A percentile compares a stretch with the other conserved stretches of the same genome.
Evolutionary conservation across 1,284 basidiomycete genomes (phyloP).

Genomic region (Athelia sp.): DNA sequence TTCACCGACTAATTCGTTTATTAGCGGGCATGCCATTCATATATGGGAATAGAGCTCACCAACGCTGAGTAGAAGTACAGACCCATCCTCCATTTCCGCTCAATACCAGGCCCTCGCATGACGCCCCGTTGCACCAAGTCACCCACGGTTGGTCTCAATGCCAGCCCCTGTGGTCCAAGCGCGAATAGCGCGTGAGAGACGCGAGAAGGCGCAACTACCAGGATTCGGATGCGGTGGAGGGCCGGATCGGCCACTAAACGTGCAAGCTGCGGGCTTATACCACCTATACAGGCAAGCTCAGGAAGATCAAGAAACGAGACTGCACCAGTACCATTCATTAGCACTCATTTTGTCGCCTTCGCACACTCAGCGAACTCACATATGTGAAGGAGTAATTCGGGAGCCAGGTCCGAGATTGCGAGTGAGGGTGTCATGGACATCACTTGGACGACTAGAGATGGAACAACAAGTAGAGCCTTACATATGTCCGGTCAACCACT

Average conservation of each 20-base stretch:
- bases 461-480: neutral
- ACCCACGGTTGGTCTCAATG: slow-evolving; percentile 55
- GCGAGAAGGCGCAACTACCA: slow-evolving; percentile 59
- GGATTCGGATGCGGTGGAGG: slow-evolving; percentile 54
- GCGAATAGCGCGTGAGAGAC: slow-evolving; percentile 61
- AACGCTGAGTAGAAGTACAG: slow-evolving; percentile 55
- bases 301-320: slow-evolving; percentile 70
- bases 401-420: neutral
- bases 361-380: neutral
- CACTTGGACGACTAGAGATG: no score
- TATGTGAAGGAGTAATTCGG: neutral
- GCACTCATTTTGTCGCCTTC: neutral
- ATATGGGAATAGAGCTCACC: slow-evolving; percentile 3
- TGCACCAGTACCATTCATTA: slow-evolving; percentile 19
- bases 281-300: slow-evolving; percentile 51
- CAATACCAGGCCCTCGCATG: slow-evolving; percentile 60
- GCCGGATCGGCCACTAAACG: slow-evolving; percentile 53
- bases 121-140: slow-evolving; percentile 66
- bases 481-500: neutral
- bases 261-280: slow-evolving; percentile 39
- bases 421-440: neutral
- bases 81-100: slow-evolving; percentile 59
- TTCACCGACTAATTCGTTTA: slow-evolving; percentile 44
- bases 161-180: slow-evolving; percentile 42
- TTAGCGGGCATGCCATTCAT: neutral